Evolutionary conservation across 495 filamentous ascomycete species (phyloP), one percentile per base, ranked within the genome.

Genomic region (Cercophora samala): DNA sequence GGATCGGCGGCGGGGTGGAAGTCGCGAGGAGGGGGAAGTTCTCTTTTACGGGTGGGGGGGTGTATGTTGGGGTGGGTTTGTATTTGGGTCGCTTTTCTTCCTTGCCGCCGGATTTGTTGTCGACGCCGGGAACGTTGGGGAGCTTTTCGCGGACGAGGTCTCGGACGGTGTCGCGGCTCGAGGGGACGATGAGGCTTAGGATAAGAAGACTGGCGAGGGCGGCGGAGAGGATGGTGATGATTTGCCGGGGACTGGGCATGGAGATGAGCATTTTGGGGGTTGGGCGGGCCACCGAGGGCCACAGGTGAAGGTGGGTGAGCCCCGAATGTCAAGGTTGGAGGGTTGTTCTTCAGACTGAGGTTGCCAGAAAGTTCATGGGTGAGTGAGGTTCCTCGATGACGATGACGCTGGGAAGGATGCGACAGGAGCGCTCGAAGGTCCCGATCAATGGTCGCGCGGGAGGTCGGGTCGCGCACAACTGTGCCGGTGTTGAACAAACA

Each of bases 21-120:
- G 74, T 71, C 5, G 74, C 70, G 9, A 80, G 70, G 3, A 75
- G 71, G n/a, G 78, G 78, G 64, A 80, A 80, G 26, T 78, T 78
- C 52, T 80, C 78, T 63, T 60, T 60, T 63, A 80, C 63, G 4
- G 75, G 76, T 15, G 77, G 77, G 1, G 76, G 77, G 6, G 62
- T 67, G 60, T 73, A 80, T 17, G 69, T 68, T 9, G 78, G 77
- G 0, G 66, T 58, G 15, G 77, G 75, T 46, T 76, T 80, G 72
- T 76, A 80, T 64, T 60, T 74, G 1, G 56, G 60, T 0, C 54
- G 37, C 9, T 76, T 75, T 58, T 62, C 37, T 17, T n/a, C 32
- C 29, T 23, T 51, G 32, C 23, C 22, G 1, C 32, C 21, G 37
- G 37, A 17, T 46, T 46, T 46, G 37, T 46, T 46, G 37, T 46